Base-by-base conservation (phyloP, 2,329 filamentous ascomycete species). In the Aureobasidium sp. region DNA sequence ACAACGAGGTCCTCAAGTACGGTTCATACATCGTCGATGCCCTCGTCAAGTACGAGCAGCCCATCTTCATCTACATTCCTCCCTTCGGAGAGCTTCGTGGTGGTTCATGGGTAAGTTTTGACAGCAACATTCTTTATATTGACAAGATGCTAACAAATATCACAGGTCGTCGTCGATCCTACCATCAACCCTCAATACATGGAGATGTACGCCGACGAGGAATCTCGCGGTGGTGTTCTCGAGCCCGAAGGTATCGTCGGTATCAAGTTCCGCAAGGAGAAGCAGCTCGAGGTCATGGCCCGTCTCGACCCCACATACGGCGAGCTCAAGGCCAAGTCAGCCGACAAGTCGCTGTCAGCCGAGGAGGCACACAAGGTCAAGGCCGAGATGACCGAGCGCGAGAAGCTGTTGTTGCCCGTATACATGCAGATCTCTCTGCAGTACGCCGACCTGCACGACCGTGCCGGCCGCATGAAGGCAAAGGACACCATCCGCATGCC, bases 1-100 rank as follows among this genome's bases (percentile, higher is more conserved):
- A 95, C 86, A 97, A 97, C 80, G 94, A 99, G 79, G 94, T 99
- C 16, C 86, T 99, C 77, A 99, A 99, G 82, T 99, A 99, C 72
- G 94, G 94, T 73, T 97, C 93, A 21, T 97, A 94, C 83, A 99
- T 99, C 72, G 94, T 99, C 68, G 94, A 99, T 72, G 93, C 93
- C 61, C 87, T 99, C 51, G 91, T 96, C 82, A 96, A 97, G 79
- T 99, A 91, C 73, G 90, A 99, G 82, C 94, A 99, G 81, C 94
- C 94, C 61, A 87, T 99, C 77, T 99, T 99, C 73, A 91, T 99
- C 66, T 99, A 99, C 82, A 99, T 99, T 72, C 94, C 94, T 72
- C 94, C 94, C 9, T 90, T 88, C 72, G 93, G 94, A 69, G 94
- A 99, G 78, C 88, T 99, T 61, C 93, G 94, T 82, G 94, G 94